Conservation (phyloP, 768 basidiomycete species). For the Xerocomellus intermedius region DNA sequence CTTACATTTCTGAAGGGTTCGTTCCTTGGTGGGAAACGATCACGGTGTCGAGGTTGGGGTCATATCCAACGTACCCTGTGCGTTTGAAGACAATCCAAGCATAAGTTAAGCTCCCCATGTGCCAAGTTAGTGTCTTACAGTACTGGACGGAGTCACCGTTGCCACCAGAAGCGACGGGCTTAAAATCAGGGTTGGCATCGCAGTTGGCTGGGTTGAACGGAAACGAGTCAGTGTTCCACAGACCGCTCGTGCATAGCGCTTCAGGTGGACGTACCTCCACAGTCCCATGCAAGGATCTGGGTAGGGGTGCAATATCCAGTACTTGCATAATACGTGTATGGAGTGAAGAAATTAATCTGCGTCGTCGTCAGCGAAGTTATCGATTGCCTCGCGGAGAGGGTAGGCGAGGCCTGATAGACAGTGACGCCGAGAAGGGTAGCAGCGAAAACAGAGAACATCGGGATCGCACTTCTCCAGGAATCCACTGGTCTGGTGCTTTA, state of each 20-base stretch:
- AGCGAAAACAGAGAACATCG: slow-evolving; percentile 20
- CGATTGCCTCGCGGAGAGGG: slow-evolving; percentile 33
- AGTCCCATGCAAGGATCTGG: slow-evolving; percentile 47
- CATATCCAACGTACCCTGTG: slow-evolving; percentile 55
- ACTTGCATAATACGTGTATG: slow-evolving; percentile 52
- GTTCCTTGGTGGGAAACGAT: slow-evolving; percentile 41
- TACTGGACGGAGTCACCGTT: slow-evolving; percentile 42
- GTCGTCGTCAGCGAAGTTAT: slow-evolving; percentile 40
- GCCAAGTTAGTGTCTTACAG: slow-evolving; percentile 30
- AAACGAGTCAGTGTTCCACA: neutral
- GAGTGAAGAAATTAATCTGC: slow-evolving; percentile 42
- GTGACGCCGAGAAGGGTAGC: slow-evolving; percentile 14
- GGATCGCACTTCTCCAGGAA: neutral
- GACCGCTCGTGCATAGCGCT: neutral
- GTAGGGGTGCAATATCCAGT: slow-evolving; percentile 48
- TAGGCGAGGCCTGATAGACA: slow-evolving; percentile 20
- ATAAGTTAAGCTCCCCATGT: neutral
- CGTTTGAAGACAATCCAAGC: neutral
- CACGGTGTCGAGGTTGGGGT: slow-evolving; percentile 36
- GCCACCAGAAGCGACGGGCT: slow-evolving; percentile 48
- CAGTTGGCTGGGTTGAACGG: slow-evolving; percentile 39
- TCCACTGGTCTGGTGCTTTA: neutral
- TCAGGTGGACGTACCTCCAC: slow-evolving; percentile 45
- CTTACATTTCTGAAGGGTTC: slow-evolving; percentile 30
- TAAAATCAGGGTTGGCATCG: slow-evolving; percentile 45